Evolutionary conservation across 2,329 filamentous ascomycete species (phyloP), one percentile per base, ranked within the genome.

Genomic region (Drechmeria coniospora): DNA sequence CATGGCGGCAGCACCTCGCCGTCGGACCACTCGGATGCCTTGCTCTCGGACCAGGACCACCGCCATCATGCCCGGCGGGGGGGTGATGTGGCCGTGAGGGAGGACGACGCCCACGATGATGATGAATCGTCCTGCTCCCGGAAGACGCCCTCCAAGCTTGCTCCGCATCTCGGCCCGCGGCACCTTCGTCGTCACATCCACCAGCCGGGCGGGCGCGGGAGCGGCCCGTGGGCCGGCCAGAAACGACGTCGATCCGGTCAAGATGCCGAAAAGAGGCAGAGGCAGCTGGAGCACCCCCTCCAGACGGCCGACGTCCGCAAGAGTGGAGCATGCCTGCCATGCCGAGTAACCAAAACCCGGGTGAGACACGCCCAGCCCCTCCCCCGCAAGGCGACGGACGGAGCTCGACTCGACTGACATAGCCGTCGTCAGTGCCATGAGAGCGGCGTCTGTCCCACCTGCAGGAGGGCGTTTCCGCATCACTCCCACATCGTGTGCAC

Each of bases 301-400:
- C 54, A 63, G 44, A 64, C 63, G 23, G 60, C 59, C 28, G 53
- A 55, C 30, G 59, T 66, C 29, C 59, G 63, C 36, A 58, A 60
- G 41, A 51, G 49, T 38, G 56, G 57, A 32, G 59, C 62, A 19
- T 67, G 63, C 38, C 49, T 58, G 29, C 55, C 54, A 31, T 66
- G 63, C 43, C 59, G 54, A 37, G 50, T 59, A 34, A 54, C 52
- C 37, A 65, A 63, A 49, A 54, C 56, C 38, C 46, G 49, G 39
- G 63, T 65, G 54, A 54, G 59, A 44, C 41, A 44, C 33, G 30
- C 31, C 29, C 5, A 30, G 27, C 35, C 32, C 32, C 26, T 30
- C 31, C 20, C 26, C 28, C 21, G 26, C 28, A 26, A 32, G 20
- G 9, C 20, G 12, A 25, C 27, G 33, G 23, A 23, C 33, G 30